phyloP scores from a whole-genome alignment of 768 basidiomycete genomes.

The Sarcodon aspratus region DNA sequence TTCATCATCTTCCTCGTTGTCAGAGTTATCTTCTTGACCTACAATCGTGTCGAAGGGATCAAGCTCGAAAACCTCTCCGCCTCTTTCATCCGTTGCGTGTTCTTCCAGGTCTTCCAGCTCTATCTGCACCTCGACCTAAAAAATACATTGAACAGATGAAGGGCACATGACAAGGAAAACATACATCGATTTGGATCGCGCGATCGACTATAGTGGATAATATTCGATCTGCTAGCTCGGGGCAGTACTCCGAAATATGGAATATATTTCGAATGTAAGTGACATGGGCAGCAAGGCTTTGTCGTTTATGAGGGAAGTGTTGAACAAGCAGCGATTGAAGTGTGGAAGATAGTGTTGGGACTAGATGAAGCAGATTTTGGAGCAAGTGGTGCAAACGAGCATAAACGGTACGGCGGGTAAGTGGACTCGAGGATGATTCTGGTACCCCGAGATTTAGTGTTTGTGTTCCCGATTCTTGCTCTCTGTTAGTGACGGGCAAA shows the following conservation, averaged over 20 bases:
- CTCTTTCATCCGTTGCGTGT: conserved; percentile 32
- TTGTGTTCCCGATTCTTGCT: conserved; percentile 60
- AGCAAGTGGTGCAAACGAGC: conserved; percentile 80
- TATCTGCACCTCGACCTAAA: conserved; percentile 92
- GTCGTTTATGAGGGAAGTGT: conserved; percentile 90
- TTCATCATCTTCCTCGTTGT: conserved; percentile 36
- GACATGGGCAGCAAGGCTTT: conserved; percentile 64
- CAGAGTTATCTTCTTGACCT: conserved; percentile 62
- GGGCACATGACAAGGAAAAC: conserved; percentile 16
- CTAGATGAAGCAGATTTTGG: conserved; percentile 75
- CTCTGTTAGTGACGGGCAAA: background rate
- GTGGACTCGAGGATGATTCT: conserved; percentile 53
- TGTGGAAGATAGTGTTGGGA: conserved; percentile 85
- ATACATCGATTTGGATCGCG: conserved; percentile 91
- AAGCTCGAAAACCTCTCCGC: conserved; percentile 53
- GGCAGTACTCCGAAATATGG: conserved; percentile 75
- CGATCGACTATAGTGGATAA: conserved; percentile 83
- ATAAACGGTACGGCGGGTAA: conserved; percentile 78
- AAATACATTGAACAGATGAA: background rate
- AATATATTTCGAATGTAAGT: conserved; percentile 90
- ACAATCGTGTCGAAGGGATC: conserved; percentile 82
- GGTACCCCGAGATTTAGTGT: conserved; percentile 44
- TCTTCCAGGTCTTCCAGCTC: conserved; percentile 88
- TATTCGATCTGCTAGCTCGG: conserved; percentile 76
- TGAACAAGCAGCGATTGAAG: conserved; percentile 76